Evolutionary conservation across 2,329 filamentous ascomycete genomes (phyloP), one percentile per base, ranked within the genome.

Genomic region (Podosphaera aphanis): DNA sequence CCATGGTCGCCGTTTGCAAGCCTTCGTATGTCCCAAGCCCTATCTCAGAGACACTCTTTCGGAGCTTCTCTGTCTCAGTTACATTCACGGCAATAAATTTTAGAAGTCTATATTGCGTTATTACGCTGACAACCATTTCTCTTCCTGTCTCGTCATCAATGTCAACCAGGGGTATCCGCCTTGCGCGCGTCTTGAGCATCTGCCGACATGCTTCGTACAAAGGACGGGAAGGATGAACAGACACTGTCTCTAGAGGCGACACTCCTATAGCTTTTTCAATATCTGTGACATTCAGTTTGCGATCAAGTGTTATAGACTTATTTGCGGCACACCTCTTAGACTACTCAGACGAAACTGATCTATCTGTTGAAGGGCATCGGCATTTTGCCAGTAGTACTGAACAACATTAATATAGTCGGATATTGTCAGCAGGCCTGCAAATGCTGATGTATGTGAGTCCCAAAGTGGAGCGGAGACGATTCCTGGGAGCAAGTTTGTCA

Each of bases 331-430:
- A 93, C 86, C 83, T 72, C 88, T 74, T 48, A 98, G 71, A 59
- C 84, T 93, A 64, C 83, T 88, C 50, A 98, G 66, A 41, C 84
- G 79, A 61, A 98, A 94, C 61, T 93, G 83, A 53, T 95, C 90
- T 55, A 98, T 82, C 59, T 88, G 78, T 52, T 78, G 76, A 49
- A 95, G 73, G 48, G 86, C 81, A 53, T 93, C 83, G 2, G 88
- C 90, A 55, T 90, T 92, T 63, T 95, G 86, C 69, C 85, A 94
- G 67, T 98, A 95, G 64, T 98, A 98, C 61, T 95, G 88, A 36
- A 98, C 93, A 47, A 98, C 80, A 59, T 98, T 98, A 65, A 98
- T 92, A 62, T 90, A 98, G 64, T 98, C 90, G 49, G 85, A 93
- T 51, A 85, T 90, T 23, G 90, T 98, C 52, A 98, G 70, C 43